A percentile compares a stretch with the other conserved stretches of the same genome.
Evolutionary conservation across 2,329 filamentous ascomycete species (phyloP).

Genomic region (Grosmannia penicillata): DNA sequence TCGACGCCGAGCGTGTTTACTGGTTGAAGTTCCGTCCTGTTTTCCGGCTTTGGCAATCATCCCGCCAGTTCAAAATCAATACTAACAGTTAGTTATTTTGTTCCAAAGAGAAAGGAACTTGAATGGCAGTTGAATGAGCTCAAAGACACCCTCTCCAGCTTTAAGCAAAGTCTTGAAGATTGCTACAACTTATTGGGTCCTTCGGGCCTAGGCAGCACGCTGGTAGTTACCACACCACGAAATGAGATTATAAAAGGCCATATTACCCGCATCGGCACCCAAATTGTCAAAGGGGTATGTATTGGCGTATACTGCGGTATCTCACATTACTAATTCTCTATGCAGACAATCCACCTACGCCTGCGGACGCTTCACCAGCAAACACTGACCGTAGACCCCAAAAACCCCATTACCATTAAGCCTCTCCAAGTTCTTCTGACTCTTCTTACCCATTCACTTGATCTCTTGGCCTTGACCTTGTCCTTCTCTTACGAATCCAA

Average conservation of each 20-base stretch:
- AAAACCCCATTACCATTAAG: conserved; percentile 42
- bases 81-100: no score
- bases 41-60: background rate
- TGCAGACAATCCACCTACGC: conserved; percentile 60
- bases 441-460: conserved; percentile 70
- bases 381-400: conserved; percentile 31
- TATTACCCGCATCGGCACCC: conserved; percentile 78
- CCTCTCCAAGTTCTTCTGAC: conserved; percentile 59
- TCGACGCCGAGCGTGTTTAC: background rate
- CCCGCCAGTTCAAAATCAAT: no score
- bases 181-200: conserved; percentile 79
- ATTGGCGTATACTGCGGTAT: background rate
- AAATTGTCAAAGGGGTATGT: conserved; percentile 75
- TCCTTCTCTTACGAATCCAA: conserved; percentile 30
- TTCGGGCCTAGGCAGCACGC: conserved; percentile 69
- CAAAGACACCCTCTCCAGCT: conserved; percentile 28
- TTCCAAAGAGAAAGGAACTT: no score
- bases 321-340: background rate
- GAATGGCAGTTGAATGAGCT: conserved; percentile 39
- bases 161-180: conserved; percentile 62
- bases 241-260: conserved; percentile 88
- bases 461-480: conserved; percentile 65
- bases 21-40: background rate
- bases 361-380: conserved; percentile 50
- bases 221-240: conserved; percentile 74